phyloP scores from a whole-genome alignment of 371 early-diverging fungal genomes.

The Mortierella sp. region DNA sequence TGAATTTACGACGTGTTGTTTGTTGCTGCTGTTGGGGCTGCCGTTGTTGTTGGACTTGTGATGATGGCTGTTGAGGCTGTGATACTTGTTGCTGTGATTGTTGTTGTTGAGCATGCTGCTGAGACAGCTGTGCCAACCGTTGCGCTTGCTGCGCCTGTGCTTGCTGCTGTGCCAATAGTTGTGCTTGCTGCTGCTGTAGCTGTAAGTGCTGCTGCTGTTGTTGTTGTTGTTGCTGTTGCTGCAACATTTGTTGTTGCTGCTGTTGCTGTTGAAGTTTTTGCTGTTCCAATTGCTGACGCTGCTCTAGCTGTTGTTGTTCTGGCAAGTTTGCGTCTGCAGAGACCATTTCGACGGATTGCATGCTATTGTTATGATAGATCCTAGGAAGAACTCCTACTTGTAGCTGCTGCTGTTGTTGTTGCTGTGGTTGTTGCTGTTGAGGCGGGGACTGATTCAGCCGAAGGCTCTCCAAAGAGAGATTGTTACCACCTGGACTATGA shows the following conservation, averaged over 20 bases:
- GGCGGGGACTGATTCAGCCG: conserved; percentile 10
- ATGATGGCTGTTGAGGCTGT: conserved; percentile 12
- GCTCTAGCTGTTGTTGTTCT: conserved; percentile 20
- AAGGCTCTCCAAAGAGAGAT: conserved; percentile 14
- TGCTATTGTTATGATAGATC: conserved; percentile 9
- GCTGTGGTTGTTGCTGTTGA: background rate
- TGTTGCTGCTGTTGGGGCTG: conserved; percentile 21
- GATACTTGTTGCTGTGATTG: conserved; percentile 10
- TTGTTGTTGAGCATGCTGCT: conserved; percentile 9
- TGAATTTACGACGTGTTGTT: conserved; percentile 62
- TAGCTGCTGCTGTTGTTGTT: conserved; percentile 15
- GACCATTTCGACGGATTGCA: conserved; percentile 47
- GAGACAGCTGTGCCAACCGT: conserved; percentile 6
- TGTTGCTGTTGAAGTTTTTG: conserved; percentile 11
- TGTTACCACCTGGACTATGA: conserved; percentile 12
- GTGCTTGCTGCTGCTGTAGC: conserved; percentile 10
- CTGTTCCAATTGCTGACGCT: conserved; percentile 14
- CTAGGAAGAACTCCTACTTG: conserved; percentile 4
- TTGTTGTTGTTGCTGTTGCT: conserved; percentile 8
- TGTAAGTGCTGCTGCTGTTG: conserved; percentile 15
- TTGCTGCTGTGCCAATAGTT: conserved; percentile 6
- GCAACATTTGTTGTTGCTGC: conserved; percentile 14
- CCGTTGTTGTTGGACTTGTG: conserved; percentile 15
- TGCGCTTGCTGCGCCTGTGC: conserved; percentile 9
- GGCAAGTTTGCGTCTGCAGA: conserved; percentile 31